These are phyloP conservation scores for Aspergillus conjunctus DNA, from an alignment of 495 filamentous ascomycete genomes.

Conservation along the genomic window DNA sequence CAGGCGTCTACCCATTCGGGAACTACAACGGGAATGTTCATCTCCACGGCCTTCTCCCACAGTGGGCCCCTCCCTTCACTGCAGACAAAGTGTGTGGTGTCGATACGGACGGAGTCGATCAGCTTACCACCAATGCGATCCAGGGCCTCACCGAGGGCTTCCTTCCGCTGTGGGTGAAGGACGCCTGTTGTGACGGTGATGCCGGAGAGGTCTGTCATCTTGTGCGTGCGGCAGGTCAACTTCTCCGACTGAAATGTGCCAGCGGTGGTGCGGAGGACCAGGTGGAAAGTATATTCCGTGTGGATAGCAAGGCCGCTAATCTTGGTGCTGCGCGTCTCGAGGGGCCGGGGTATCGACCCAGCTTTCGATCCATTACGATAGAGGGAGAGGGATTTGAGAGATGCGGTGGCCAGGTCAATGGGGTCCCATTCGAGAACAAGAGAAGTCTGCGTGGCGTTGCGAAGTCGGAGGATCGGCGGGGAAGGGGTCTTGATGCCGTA, in stretches of 20 bases:
- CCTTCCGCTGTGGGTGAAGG: slow-evolving; percentile 72
- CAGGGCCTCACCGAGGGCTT: slow-evolving; percentile 71
- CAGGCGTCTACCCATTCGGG: slow-evolving; percentile 97
- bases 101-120: slow-evolving; percentile 88
- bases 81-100: slow-evolving; percentile 98
- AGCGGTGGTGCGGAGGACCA: slow-evolving; percentile 87
- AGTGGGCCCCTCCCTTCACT: slow-evolving; percentile 86
- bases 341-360: slow-evolving; percentile 84
- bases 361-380: slow-evolving; percentile 97
- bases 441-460: slow-evolving; percentile 95
- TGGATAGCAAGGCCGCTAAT: slow-evolving; percentile 96
- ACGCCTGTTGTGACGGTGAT: slow-evolving; percentile 94
- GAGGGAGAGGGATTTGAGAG: slow-evolving; percentile 81
- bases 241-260: slow-evolving; percentile 83
- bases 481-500: slow-evolving; percentile 82
- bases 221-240: slow-evolving; percentile 86
- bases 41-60: slow-evolving; percentile 96
- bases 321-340: slow-evolving; percentile 88
- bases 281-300: slow-evolving; percentile 92
- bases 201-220: slow-evolving; percentile 97
- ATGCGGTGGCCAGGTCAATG: slow-evolving; percentile 88
- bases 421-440: slow-evolving; percentile 98
- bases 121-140: slow-evolving; percentile 91
- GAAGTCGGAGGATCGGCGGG: slow-evolving; percentile 79
- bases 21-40: slow-evolving; percentile 97